Evolutionary conservation across 345 rosid genomes (phyloP), one percentile per base, ranked within the genome.

Genomic region (Citrus glauca): DNA sequence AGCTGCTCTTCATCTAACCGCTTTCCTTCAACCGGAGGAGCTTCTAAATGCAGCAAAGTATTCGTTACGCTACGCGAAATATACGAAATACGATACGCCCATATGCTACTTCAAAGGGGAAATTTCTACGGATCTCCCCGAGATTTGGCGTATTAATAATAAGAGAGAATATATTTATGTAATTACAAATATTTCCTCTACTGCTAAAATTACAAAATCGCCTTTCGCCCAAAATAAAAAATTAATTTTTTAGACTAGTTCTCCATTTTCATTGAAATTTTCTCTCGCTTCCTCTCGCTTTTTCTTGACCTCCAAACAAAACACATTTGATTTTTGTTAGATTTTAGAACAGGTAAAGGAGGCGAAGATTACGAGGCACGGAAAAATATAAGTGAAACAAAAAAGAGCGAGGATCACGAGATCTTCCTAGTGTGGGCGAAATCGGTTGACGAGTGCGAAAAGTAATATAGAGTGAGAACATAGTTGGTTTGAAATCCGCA

Each of bases 361-460:
- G 90, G 91, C 9, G 66, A 91, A 62, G 82, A 64, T 24, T 75
- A 75, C n/a, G 87, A 84, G 0, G 71, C 75, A 66, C 42, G 60
- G 22, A 85, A 81, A 45, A 28, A 69, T 5, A 22, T 28, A 0
- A 77, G 65, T 17, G 20, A 71, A 2, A 83, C 71, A 81, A 60
- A 69, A 4, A 59, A 67, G 4, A 53, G 9, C 9, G 78, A 28
- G 5, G 74, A 53, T 72, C 53, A 59, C 20, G 82, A 81, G 35
- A 10, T 22, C 9, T 89, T 82, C 76, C 89, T 87, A 4, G 91
- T 89, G 19, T 91, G 95, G 95, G 81, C 87, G 10, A 90, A 73
- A 64, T 89, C 82, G 5, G 74, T 82, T 25, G 37, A 80, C 24
- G 91, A 86, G 74, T 89, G 92, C 72, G 90, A 88, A 78, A 83